Evolutionary conservation across 2,329 filamentous ascomycete species (phyloP).

Genomic region (Uncinocarpus reesii): DNA sequence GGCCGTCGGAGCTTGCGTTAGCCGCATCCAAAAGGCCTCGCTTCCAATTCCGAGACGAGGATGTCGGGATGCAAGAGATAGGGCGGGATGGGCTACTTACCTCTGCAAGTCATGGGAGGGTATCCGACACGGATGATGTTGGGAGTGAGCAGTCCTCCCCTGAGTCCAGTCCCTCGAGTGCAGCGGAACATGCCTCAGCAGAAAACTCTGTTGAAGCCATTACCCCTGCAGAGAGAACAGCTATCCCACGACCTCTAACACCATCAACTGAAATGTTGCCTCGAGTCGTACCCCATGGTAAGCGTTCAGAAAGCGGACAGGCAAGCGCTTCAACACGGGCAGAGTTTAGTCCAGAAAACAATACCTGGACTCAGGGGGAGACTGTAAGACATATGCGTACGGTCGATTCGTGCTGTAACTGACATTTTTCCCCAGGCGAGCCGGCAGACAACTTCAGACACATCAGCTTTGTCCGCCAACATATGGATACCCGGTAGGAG

Average conservation of each 20-base stretch:
- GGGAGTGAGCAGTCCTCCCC: background rate
- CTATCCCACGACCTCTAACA: background rate
- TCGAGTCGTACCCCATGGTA: background rate
- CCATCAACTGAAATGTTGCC: background rate
- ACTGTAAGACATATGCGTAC: background rate
- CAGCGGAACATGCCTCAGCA: background rate
- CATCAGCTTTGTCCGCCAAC: no score
- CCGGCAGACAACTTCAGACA: no score
- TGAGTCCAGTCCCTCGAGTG: background rate
- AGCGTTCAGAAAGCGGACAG: background rate
- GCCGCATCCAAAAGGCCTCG: background rate
- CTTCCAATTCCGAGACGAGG: background rate
- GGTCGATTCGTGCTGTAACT: background rate
- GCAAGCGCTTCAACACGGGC: background rate
- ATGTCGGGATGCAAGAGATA: background rate
- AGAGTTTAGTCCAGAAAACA: background rate
- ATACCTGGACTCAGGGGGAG: background rate
- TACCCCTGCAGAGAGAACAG: background rate
- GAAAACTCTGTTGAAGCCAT: background rate
- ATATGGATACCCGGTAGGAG: no score
- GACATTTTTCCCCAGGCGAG: background rate
- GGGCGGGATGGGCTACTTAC: background rate
- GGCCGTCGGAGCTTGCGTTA: background rate
- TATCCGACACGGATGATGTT: background rate
- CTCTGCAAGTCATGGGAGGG: background rate